Conservation (phyloP, 495 filamentous ascomycete genomes). For the Parathielavia appendiculata region DNA sequence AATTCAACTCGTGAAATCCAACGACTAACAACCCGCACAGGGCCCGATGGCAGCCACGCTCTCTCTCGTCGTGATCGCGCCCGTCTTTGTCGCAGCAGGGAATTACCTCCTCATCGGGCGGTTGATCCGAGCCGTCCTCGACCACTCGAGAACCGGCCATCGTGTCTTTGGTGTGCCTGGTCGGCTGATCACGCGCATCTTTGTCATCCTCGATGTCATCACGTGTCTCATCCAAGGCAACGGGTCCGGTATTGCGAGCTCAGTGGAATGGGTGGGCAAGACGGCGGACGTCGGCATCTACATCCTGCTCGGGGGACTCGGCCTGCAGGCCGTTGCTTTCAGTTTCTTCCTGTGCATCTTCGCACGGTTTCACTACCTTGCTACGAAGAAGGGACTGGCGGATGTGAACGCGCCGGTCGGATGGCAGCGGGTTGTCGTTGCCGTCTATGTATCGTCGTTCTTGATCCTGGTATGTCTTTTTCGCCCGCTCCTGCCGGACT, state of each 20-base stretch:
- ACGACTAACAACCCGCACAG: no score
- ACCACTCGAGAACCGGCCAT: conserved; percentile 6
- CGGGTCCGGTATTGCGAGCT: conserved; percentile 26
- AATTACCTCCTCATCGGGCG: conserved; percentile 51
- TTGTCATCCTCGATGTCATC: conserved; percentile 36
- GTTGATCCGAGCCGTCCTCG: conserved; percentile 39
- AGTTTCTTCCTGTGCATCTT: conserved; percentile 44
- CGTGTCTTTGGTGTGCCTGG: conserved; percentile 20
- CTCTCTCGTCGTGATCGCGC: conserved; percentile 48
- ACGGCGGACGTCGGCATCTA: conserved; percentile 34
- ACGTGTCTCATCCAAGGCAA: conserved; percentile 36
- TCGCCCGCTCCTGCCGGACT: neutral
- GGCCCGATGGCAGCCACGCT: conserved; percentile 52
- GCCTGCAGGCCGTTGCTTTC: conserved; percentile 48
- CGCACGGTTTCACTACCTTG: conserved; percentile 30
- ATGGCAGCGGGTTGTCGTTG: conserved; percentile 50
- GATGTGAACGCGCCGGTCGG: conserved; percentile 1
- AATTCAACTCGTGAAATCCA: no score
- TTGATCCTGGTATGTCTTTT: conserved; percentile 53
- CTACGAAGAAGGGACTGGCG: neutral
- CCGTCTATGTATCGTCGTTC: conserved; percentile 48
- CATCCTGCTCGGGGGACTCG: conserved; percentile 42
- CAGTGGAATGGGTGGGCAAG: conserved; percentile 27
- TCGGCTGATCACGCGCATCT: conserved; percentile 43
- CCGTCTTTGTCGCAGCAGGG: conserved; percentile 40